A percentile compares a stretch with the other conserved stretches of the same genome.
These are phyloP conservation scores for Termitomyces sp. DNA, from an alignment of 768 basidiomycete species.

Conservation along the genomic window DNA sequence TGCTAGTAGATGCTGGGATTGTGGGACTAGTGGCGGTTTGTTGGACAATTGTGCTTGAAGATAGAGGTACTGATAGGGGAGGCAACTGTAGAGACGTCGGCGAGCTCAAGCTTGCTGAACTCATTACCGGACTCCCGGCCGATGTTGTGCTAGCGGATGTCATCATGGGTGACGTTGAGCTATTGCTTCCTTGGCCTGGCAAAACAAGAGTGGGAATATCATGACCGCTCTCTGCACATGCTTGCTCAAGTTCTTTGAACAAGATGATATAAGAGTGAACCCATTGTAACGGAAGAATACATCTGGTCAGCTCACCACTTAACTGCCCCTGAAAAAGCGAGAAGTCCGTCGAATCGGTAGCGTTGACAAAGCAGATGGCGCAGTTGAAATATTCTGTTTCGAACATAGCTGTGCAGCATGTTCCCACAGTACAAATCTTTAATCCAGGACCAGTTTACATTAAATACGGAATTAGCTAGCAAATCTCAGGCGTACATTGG, in stretches of 20 bases:
- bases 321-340: constrained; percentile 15
- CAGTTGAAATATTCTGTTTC: constrained; percentile 41
- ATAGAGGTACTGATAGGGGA: not conserved
- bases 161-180: no score
- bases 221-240: not conserved
- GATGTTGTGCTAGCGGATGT: not conserved
- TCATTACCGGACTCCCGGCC: not conserved
- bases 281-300: not conserved
- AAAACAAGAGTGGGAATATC: not conserved
- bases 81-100: not conserved
- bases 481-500: constrained; percentile 16
- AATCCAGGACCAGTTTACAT: not conserved
- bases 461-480: not conserved
- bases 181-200: not conserved
- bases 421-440: constrained; percentile 26
- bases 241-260: not conserved
- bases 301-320: constrained; percentile 15
- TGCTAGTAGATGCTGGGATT: not conserved
- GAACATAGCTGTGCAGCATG: constrained; percentile 41
- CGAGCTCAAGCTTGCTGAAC: not conserved
- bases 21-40: not conserved
- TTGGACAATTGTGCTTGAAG: not conserved
- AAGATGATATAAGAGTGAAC: not conserved
- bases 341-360: constrained; percentile 28
- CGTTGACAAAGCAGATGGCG: constrained; percentile 33